Conservation (phyloP, 768 basidiomycete genomes). For the Pleurotus giganteus region DNA sequence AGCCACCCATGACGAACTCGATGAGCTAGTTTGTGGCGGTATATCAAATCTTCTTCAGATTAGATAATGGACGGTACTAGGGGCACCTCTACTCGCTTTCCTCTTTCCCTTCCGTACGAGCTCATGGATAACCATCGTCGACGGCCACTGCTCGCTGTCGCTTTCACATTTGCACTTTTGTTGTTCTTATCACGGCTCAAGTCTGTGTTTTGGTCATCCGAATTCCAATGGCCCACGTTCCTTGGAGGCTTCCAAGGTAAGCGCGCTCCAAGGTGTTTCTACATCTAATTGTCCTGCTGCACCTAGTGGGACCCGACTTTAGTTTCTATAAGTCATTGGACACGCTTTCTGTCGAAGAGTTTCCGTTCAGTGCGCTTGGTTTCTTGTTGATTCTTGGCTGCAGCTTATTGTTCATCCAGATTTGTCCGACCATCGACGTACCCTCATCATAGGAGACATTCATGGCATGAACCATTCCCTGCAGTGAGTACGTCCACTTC, state of each 20-base stretch:
- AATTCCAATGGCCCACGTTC: not conserved
- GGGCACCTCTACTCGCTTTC: not conserved
- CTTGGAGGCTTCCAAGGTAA: not conserved
- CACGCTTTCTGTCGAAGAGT: conserved; percentile 44
- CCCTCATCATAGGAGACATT: conserved; percentile 83
- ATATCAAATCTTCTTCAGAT: no score
- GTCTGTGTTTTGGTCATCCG: not conserved
- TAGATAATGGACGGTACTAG: no score
- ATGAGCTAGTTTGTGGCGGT: no score
- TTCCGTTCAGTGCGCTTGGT: conserved; percentile 49
- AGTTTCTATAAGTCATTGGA: conserved; percentile 41
- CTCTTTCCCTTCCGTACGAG: not conserved
- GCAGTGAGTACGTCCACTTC: conserved; percentile 42
- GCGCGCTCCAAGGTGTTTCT: not conserved
- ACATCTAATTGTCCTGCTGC: not conserved
- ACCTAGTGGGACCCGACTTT: conserved; percentile 53
- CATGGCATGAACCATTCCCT: conserved; percentile 79
- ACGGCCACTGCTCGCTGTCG: not conserved
- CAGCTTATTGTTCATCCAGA: conserved; percentile 31
- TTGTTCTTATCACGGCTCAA: not conserved
- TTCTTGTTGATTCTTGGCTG: not conserved
- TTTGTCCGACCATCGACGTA: conserved; percentile 42
- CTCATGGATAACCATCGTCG: not conserved
- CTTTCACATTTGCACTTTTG: not conserved
- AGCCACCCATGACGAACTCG: no score